A percentile compares a stretch with the other conserved stretches of the same genome.
phyloP scores from a whole-genome alignment of 768 basidiomycete species.

The Amanita phalloides region DNA sequence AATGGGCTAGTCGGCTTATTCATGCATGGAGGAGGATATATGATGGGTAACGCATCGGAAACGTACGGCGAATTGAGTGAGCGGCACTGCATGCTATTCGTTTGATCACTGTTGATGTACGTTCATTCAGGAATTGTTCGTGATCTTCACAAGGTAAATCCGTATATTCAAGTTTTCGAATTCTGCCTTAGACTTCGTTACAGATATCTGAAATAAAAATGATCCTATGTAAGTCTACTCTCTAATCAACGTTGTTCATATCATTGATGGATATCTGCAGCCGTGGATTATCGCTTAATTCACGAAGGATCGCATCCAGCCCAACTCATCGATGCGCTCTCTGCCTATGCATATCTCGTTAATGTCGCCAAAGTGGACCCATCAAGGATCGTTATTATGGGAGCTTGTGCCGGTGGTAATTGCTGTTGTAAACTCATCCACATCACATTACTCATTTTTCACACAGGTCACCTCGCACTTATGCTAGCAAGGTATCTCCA shows the following conservation, averaged over 20 bases:
- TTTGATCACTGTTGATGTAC: not conserved
- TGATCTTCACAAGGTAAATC: not conserved
- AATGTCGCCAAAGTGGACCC: not conserved
- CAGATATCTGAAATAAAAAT: constrained; percentile 9
- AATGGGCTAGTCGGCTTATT: constrained; percentile 14
- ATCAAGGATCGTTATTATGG: constrained; percentile 30
- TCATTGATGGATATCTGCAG: too few relatives aligned
- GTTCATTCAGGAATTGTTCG: constrained; percentile 8
- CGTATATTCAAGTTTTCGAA: not conserved
- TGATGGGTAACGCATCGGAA: constrained; percentile 17
- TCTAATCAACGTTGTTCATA: too few relatives aligned
- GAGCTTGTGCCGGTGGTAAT: constrained; percentile 42
- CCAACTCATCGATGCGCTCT: too few relatives aligned
- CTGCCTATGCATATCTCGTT: too few relatives aligned
- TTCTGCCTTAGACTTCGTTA: not conserved
- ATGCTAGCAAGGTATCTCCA: constrained; percentile 8
- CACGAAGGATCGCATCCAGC: too few relatives aligned
- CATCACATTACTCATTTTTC: not conserved
- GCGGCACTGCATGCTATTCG: not conserved
- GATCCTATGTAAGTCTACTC: constrained; percentile 15
- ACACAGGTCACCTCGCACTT: constrained; percentile 2
- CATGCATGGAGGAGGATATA: constrained; percentile 18
- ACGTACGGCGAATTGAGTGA: constrained; percentile 11
- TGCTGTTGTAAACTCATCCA: not conserved
- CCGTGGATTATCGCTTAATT: too few relatives aligned